Evolutionary conservation across 805 yeast genomes (phyloP), one percentile per base, ranked within the genome.

Genomic region (Yueomyces sp.): DNA sequence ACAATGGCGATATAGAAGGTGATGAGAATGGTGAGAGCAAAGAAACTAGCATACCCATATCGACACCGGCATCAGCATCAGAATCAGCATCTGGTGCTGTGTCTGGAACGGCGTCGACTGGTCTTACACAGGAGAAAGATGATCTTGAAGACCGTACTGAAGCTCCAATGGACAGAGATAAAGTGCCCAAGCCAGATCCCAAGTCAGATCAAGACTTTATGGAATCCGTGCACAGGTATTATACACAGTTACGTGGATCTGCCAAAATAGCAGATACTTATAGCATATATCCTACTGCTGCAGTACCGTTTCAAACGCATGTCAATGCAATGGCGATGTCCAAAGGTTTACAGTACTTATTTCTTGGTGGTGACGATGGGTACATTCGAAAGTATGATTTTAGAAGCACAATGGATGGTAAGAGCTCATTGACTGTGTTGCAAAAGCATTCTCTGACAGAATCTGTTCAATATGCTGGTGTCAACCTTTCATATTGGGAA

Each of bases 331-430:
- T 90, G 34, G 81, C 88, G 2, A 66, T 86, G 40, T 75, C 94
- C 1, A 76, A 74, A 52, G 94, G 94, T 4, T 80, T 87, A 38
- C 80, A 79, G 55, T 88, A 87, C 81, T 68, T 92, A 37, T 81
- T 88, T 53, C 81, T 95, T 1, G 98, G 98, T 26, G 97, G 97
- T 7, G 90, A 83, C 50, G 98, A 92, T 61, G 98, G 98, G 4
- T 85, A 79, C 53, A 83, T 92, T 33, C 69, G 98, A 40, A 87
- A 84, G 57, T 92, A 81, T 64, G 95, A 92, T 62, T 81, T 92
- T 49, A 72, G 79, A 37, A 81, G 81, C 33, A 82, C 96, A 1
- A 73, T 92, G 28, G 88, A 84, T 54, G 96, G 96, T 19, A 83
- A 82, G 51, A 68, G 81, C 5, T 90, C 92, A 4, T 67, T 92